phyloP scores from a whole-genome alignment of 2,329 filamentous ascomycete species.

The Tolypocladium ovalisporum region DNA sequence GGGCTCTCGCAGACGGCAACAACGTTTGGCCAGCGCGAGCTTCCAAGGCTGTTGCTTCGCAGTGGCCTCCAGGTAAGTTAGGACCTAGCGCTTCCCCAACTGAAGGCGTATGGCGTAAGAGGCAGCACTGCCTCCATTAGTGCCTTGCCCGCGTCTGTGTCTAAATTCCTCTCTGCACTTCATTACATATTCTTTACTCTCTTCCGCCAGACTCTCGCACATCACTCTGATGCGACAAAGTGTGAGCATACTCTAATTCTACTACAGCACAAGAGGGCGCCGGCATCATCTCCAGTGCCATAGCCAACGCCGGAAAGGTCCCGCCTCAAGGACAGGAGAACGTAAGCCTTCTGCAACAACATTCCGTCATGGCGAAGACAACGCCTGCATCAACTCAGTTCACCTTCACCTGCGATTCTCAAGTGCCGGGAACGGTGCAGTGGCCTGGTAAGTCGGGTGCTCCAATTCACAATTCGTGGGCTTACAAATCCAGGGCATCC shows the following conservation, averaged over 20 bases:
- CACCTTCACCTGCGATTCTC: conserved; percentile 91
- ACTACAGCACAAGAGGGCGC: conserved; percentile 30
- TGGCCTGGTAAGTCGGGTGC: conserved; percentile 48
- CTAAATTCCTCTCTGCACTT: background rate
- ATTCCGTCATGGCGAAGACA: conserved; percentile 42
- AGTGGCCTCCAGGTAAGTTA: conserved; percentile 35
- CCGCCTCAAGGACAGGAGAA: conserved; percentile 64
- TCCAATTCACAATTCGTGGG: background rate
- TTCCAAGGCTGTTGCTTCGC: conserved; percentile 32
- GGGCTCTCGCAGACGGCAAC: conserved; percentile 47
- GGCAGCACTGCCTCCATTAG: too few relatives aligned
- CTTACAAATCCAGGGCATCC: conserved; percentile 11
- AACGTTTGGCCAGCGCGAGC: conserved; percentile 42
- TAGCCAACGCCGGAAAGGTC: conserved; percentile 73
- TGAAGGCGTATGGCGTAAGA: too few relatives aligned
- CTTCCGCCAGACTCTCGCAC: background rate
- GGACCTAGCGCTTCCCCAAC: background rate
- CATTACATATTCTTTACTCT: background rate
- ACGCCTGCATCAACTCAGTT: conserved; percentile 76
- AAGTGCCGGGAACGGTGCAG: conserved; percentile 67
- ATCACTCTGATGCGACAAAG: background rate
- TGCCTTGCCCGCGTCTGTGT: background rate
- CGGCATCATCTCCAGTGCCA: conserved; percentile 86
- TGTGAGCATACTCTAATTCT: background rate
- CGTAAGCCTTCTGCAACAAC: conserved; percentile 65